Evolutionary conservation across 257 asterid genomes (phyloP).

Genomic region (Ballota nigra): DNA sequence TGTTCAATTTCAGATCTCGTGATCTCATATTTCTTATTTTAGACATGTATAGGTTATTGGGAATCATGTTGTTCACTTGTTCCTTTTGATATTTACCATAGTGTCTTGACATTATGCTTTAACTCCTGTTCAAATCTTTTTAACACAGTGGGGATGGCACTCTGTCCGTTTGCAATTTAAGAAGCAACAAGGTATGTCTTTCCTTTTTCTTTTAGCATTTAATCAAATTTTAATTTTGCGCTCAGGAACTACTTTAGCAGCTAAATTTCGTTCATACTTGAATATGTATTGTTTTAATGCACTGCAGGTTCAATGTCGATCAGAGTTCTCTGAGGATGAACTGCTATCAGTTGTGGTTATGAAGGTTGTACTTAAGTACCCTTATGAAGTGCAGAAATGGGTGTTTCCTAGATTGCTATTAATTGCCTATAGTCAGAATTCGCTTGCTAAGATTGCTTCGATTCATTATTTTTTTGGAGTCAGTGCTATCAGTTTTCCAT

Average conservation of each 20-base stretch:
- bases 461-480: not conserved
- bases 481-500: not conserved
- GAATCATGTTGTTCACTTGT: not conserved
- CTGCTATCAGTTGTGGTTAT: slow-evolving; percentile 86
- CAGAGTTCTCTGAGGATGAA: slow-evolving; percentile 95
- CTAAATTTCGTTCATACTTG: slow-evolving; percentile 2
- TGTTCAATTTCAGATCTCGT: no score
- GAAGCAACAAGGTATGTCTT: slow-evolving; percentile 83
- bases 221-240: slow-evolving; percentile 5
- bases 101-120: not conserved
- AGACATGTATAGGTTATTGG: not conserved
- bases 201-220: slow-evolving; percentile 16
- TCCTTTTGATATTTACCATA: not conserved
- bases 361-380: slow-evolving; percentile 58
- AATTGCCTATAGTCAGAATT: not conserved
- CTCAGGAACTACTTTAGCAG: not conserved
- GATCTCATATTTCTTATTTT: no score
- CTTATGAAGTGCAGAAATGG: not conserved
- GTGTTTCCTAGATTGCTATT: slow-evolving; percentile 12
- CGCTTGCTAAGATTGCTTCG: slow-evolving; percentile 17
- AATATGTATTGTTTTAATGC: slow-evolving; percentile 4
- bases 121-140: slow-evolving; percentile 13
- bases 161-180: slow-evolving; percentile 83
- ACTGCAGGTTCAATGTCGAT: slow-evolving; percentile 73
- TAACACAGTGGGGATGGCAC: slow-evolving; percentile 89